Conservation (phyloP, 805 yeast genomes). For the Candida silvicultrix region DNA sequence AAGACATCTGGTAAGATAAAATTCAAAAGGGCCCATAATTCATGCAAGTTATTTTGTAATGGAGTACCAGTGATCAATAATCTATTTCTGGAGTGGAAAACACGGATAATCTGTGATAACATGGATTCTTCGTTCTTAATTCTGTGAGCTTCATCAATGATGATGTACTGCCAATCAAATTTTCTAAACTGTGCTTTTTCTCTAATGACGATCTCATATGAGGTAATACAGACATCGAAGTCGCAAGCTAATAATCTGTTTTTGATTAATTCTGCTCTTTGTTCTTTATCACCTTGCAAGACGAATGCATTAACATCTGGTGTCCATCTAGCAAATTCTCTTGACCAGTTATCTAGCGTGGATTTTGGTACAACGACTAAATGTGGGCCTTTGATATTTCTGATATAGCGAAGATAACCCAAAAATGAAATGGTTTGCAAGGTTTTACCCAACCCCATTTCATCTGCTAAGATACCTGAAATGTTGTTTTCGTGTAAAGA, state of each 20-base stretch:
- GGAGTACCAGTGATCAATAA: constrained; percentile 80
- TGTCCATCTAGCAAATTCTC: constrained; percentile 75
- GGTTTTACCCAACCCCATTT: constrained; percentile 83
- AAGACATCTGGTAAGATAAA: constrained; percentile 76
- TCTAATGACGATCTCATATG: constrained; percentile 71
- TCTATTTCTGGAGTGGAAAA: constrained; percentile 65
- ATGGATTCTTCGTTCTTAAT: constrained; percentile 60
- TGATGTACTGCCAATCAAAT: constrained; percentile 69
- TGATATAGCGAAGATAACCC: constrained; percentile 63
- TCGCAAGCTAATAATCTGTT: constrained; percentile 47
- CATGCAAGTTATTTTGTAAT: constrained; percentile 71
- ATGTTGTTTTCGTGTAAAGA: constrained; percentile 60
- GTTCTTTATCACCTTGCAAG: constrained; percentile 69
- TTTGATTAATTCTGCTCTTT: constrained; percentile 49
- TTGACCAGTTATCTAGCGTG: constrained; percentile 73
- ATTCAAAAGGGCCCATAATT: constrained; percentile 75
- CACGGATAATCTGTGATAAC: constrained; percentile 66
- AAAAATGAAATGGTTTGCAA: constrained; percentile 66
- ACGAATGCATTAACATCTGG: constrained; percentile 71
- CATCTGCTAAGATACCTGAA: constrained; percentile 77
- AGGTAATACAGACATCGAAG: constrained; percentile 57
- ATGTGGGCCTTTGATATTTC: constrained; percentile 62
- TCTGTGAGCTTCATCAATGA: constrained; percentile 81
- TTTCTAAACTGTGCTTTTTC: constrained; percentile 64
- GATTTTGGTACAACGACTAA: constrained; percentile 75